A percentile compares a stretch with the other conserved stretches of the same genome.
phyloP scores from a whole-genome alignment of 495 filamentous ascomycete genomes.

The Platismatia glauca region DNA sequence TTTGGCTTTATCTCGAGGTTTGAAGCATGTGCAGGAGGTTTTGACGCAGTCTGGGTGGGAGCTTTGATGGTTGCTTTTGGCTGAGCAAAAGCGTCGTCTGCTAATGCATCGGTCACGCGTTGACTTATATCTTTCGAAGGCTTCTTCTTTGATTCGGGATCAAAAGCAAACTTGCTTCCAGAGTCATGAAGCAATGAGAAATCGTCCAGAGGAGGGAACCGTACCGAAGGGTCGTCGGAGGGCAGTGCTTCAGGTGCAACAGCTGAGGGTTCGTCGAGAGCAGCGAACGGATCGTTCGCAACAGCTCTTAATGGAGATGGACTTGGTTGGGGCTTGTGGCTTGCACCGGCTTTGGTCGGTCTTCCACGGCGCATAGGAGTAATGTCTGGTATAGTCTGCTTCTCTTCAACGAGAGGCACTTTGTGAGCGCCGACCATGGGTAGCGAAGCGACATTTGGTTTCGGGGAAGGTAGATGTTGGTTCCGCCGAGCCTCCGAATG shows the following conservation, averaged over 20 bases:
- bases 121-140: slow-evolving; percentile 54
- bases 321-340: slow-evolving; percentile 48
- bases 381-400: slow-evolving; percentile 75
- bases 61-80: slow-evolving; percentile 31
- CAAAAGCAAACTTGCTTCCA: slow-evolving; percentile 83
- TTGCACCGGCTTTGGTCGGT: slow-evolving; percentile 48
- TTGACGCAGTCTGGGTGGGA: slow-evolving; percentile 21
- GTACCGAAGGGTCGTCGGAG: slow-evolving; percentile 67
- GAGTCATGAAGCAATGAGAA: slow-evolving; percentile 85
- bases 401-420: slow-evolving; percentile 54
- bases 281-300: slow-evolving; percentile 80
- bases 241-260: slow-evolving; percentile 36
- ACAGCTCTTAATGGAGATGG: slow-evolving; percentile 65
- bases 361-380: slow-evolving; percentile 89
- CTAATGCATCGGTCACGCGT: slow-evolving; percentile 71
- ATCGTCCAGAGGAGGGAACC: slow-evolving; percentile 88
- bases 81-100: slow-evolving; percentile 76
- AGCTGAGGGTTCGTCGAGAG: slow-evolving; percentile 58
- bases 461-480: slow-evolving; percentile 51
- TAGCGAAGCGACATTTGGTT: slow-evolving; percentile 43
- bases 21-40: slow-evolving; percentile 23
- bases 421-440: slow-evolving; percentile 63
- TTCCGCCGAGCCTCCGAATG: slow-evolving; percentile 53
- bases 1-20: slow-evolving; percentile 1
- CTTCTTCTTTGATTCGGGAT: slow-evolving; percentile 41